Base-by-base conservation (phyloP, 805 yeast species). In the Metschnikowia peoriensis region DNA sequence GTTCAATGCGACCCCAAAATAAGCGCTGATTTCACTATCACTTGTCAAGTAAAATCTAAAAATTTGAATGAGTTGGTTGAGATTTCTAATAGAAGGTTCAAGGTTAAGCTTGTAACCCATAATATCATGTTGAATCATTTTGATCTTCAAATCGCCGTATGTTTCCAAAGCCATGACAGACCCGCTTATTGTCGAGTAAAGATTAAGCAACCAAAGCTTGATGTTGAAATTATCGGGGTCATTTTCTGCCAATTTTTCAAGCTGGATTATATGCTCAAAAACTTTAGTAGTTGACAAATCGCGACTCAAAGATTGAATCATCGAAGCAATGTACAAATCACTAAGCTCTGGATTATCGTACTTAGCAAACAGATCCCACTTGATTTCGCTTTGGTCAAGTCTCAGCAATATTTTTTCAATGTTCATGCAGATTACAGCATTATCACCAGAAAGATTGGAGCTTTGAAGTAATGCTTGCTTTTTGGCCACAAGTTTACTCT, bases 201-300 rank as follows among this genome's bases (percentile, higher is more conserved):
- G 63, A 32, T 82, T 76, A 46, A 88, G 76, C 37, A 91, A 71
- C 92, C 94, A 88, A 8, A 89, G 67, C 49, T 84, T 77, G 17
- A 88, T 70, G 60, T 83, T 85, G 63, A 84, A 89, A 63, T 92
- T 92, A 55, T 85, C 82, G n/a, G 79, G 78, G 64, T 91, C 96
- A 8, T 69, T 64, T 8, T 60, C 44, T 11, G 79, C 70, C 2
- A 85, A 81, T 15, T 74, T 66, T 61, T 88, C 90, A n/a, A 92
- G 69, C 5, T 87, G 66, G 1, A 80, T 60, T 9, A 86, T 71
- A 7, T 82, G 72, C 28, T 75, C 73, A 35, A 67, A 51, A 2
- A 70, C 54, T 28, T 57, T 60, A 16, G 52, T 2, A 58, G 57
- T 37, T 68, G 64, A 14, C 70, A 50, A 1, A 68, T 66, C 62